phyloP scores from a whole-genome alignment of 1,139 yeast species.

The Hanseniaspora uvarum region DNA sequence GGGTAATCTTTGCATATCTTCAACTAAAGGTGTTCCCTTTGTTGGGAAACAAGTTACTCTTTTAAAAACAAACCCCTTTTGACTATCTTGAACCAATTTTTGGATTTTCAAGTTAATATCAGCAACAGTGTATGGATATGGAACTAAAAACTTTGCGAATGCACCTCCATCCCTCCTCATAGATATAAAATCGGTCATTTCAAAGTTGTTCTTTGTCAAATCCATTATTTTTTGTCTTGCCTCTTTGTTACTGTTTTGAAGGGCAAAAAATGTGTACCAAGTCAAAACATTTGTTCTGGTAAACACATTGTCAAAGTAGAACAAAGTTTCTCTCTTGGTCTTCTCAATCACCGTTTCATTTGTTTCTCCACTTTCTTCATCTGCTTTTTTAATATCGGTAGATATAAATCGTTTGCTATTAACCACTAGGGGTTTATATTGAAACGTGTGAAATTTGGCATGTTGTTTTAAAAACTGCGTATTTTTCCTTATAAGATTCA shows the following conservation, averaged over 20 bases:
- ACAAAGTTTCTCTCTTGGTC: conserved; percentile 42
- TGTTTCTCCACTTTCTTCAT: conserved; percentile 41
- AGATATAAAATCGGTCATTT: conserved; percentile 48
- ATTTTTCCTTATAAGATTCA: background rate
- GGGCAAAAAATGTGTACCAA: conserved; percentile 32
- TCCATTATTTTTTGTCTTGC: conserved; percentile 32
- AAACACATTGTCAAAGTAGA: conserved; percentile 45
- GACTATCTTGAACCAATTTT: conserved; percentile 37
- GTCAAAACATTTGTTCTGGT: conserved; percentile 38
- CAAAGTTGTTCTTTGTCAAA: conserved; percentile 38
- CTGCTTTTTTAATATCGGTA: conserved; percentile 35
- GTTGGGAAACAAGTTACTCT: conserved; percentile 56
- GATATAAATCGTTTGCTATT: conserved; percentile 28
- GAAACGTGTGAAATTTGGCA: background rate
- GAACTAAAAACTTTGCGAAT: conserved; percentile 65
- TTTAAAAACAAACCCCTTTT: conserved; percentile 30
- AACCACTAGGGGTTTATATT: background rate
- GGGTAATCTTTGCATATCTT: conserved; percentile 73
- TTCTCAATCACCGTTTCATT: conserved; percentile 52
- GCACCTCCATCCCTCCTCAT: conserved; percentile 84
- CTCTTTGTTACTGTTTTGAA: conserved; percentile 31
- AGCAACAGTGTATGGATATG: conserved; percentile 40
- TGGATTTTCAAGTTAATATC: conserved; percentile 45
- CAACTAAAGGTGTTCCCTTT: conserved; percentile 92
- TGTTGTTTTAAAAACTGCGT: background rate